Evolutionary conservation across 2,329 filamentous ascomycete species (phyloP), one percentile per base, ranked within the genome.

Genomic region (Domatiomyces globalis): DNA sequence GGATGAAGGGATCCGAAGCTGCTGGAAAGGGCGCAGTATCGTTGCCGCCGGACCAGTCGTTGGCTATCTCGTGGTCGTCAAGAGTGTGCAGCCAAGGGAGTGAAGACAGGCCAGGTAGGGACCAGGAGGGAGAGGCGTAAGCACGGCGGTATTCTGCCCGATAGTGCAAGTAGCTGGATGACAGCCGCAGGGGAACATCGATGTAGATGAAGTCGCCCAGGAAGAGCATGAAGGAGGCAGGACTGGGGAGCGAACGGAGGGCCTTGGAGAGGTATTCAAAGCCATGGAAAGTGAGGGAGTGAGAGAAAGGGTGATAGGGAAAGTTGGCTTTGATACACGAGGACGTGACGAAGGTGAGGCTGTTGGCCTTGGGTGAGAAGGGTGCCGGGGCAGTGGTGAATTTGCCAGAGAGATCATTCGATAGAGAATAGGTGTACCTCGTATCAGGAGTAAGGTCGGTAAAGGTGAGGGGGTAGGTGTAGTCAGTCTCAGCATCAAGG

Each of bases 41-140:
- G 64, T 90, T 92, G 17, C 77, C 74, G 54, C 84, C 81, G 27
- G 67, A 66, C 88, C 89, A 96, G 68, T 96, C 92, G 61, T 98
- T 96, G 4, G 79, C 78, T 55, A 98, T 95, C 65, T 98, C 92
- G 62, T 98, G 92, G 65, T 98, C 92, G 63, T 98, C 92, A 5
- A 95, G 78, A 1, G 94, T 89, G 63, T 98, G 92, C 45, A 96
- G 87, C 92, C 92, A 98, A 61, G 89, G 94, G n/a, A 96, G 72
- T 51, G 87, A 82, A 59, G 84, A 75, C 0, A 80, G 80, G 9
- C 85, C 81, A 0, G 80, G 71, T 18, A 58, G 52, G 12, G 56
- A 73, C 92, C 92, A 98, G 58, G 95, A 90, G 0, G 90, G 90
- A 2, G 89, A 95, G 0, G 87, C 84, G 63, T 98, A 98, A n/a